phyloP scores from a whole-genome alignment of 352 stramenopile genomes.

The Pythium biforme region DNA sequence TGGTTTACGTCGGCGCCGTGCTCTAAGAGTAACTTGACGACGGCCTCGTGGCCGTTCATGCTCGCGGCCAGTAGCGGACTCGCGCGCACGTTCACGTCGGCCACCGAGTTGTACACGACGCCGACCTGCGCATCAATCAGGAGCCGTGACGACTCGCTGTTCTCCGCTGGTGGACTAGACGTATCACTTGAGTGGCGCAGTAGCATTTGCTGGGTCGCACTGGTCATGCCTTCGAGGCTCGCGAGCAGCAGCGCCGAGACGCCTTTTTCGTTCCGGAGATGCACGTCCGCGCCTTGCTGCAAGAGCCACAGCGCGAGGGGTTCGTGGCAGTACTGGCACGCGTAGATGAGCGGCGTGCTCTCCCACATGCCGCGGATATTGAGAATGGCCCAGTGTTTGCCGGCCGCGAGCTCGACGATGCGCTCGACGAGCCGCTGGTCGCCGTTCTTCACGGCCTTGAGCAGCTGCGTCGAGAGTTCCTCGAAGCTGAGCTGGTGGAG shows the following conservation, averaged over 20 bases:
- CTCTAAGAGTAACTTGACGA: slow-evolving; percentile 48
- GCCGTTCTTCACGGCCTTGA: slow-evolving; percentile 67
- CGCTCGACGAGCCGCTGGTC: slow-evolving; percentile 41
- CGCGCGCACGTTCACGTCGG: slow-evolving; percentile 56
- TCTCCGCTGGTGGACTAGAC: background rate
- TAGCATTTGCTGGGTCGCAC: slow-evolving; percentile 47
- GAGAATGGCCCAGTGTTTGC: slow-evolving; percentile 28
- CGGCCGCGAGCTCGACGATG: slow-evolving; percentile 21
- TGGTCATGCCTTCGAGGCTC: slow-evolving; percentile 59
- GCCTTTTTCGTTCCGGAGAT: slow-evolving; percentile 62
- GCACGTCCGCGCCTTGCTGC: slow-evolving; percentile 35
- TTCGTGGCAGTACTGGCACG: slow-evolving; percentile 62
- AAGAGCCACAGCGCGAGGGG: slow-evolving; percentile 61
- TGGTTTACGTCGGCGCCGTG: slow-evolving; percentile 29
- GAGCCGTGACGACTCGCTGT: background rate
- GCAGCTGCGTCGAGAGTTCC: slow-evolving; percentile 55
- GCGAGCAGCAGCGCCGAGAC: slow-evolving; percentile 71
- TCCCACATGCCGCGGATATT: slow-evolving; percentile 84
- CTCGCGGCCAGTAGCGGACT: slow-evolving; percentile 61
- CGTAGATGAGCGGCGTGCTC: slow-evolving; percentile 77
- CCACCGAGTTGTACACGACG: slow-evolving; percentile 69
- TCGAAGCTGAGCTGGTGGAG: slow-evolving; percentile 33
- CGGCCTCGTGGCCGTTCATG: slow-evolving; percentile 70
- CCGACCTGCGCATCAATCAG: slow-evolving; percentile 51
- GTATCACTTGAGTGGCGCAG: background rate